Evolutionary conservation across 169 alveolate genomes (phyloP), one percentile per base, ranked within the genome.

Genomic region (Condylostoma magnum): DNA sequence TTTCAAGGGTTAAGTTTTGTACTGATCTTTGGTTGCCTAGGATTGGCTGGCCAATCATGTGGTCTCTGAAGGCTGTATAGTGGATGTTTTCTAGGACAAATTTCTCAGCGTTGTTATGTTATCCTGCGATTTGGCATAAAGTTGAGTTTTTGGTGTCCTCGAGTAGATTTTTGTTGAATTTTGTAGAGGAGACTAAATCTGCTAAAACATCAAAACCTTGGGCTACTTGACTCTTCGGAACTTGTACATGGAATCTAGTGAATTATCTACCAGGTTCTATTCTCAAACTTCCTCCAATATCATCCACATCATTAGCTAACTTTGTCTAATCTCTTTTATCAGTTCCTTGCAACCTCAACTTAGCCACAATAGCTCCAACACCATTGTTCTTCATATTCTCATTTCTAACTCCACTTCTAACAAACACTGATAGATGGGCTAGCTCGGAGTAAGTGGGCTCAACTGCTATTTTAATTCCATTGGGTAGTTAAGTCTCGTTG

Each of bases 191-290:
- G 34, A 95, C 77, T 69, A 95, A 93, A 76, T 97, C 99, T 46
- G 96, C 85, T 25, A 97, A 76, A 6, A 97, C 79, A 72, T 95
- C 98, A 55, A 95, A 85, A 63, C 97, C 89, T 82, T 92, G 76
- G 30, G 94, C 87, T 20, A 90, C 41, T 28, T 96, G 93, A 15
- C 87, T 77, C 52, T 90, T 92, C 75, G 90, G 92, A 27, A 95
- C 89, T 27, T 89, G 89, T 68, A 92, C 90, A 51, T 96, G 92
- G 54, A 85, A 95, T 77, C 95, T 96, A 0, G 99, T 96, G 80
- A 93, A 97, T 69, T 97, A 99, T 71, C 99, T 83, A 15, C 99
- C 93, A 18, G 99, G 95, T 80, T 95, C 95, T n/a, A 99, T 99
- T 79, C 96, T 96, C 22, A 97, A 81, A 55, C 96, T 94, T 10